phyloP scores from a whole-genome alignment of 148 eudicot genomes.

The Vaccinium myrtillus region DNA sequence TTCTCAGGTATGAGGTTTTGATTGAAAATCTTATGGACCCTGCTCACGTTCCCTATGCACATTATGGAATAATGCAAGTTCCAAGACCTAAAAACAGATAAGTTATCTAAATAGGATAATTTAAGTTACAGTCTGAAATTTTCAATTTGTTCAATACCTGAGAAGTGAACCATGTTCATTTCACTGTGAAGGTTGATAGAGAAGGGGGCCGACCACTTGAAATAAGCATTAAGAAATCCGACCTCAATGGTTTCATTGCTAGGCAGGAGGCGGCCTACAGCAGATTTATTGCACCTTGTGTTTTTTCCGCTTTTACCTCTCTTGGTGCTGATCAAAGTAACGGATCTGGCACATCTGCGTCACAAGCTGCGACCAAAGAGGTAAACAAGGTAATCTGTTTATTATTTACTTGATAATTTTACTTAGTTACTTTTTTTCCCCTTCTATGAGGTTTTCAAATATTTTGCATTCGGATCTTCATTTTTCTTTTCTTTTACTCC shows the following conservation, averaged over 20 bases:
- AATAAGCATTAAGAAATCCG: conserved; percentile 44
- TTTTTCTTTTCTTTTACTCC: background rate
- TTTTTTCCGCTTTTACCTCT: conserved; percentile 41
- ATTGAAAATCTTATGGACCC: conserved; percentile 97
- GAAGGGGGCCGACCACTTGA: conserved; percentile 89
- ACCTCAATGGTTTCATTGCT: conserved; percentile 57
- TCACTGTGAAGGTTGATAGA: conserved; percentile 62
- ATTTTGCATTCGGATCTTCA: background rate
- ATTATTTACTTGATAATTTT: background rate
- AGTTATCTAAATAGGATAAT: conserved; percentile 1
- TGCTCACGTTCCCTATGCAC: conserved; percentile 91
- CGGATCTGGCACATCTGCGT: conserved; percentile 20
- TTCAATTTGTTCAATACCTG: background rate
- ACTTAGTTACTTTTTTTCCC: background rate
- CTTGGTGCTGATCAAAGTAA: conserved; percentile 22
- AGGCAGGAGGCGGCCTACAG: conserved; percentile 40
- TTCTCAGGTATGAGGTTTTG: conserved; percentile 74
- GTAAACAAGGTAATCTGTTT: conserved; percentile 19
- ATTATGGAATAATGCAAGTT: conserved; percentile 64
- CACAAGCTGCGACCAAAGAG: conserved; percentile 31
- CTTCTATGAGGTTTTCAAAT: background rate
- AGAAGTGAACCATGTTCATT: conserved; percentile 22
- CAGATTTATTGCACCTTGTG: conserved; percentile 67
- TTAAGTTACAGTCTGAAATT: background rate
- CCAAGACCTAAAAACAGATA: conserved; percentile 38